These are phyloP conservation scores for Umbilicus rupestris DNA, from an alignment of 164 flowering plant genomes.

Conservation along the genomic window DNA sequence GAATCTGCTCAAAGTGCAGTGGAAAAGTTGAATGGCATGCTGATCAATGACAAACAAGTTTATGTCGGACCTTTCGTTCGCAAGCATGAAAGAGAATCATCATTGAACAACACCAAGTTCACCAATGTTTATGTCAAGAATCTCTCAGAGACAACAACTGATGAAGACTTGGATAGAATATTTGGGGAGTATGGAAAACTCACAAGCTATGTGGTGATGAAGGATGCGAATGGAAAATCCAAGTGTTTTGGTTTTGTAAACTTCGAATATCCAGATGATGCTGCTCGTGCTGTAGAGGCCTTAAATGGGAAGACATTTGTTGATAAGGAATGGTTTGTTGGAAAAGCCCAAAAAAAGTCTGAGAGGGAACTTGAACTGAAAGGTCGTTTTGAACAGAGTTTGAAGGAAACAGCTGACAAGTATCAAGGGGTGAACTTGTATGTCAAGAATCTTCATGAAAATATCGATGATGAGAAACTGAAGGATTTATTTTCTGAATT, in stretches of 20 bases:
- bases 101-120: conserved; percentile 19
- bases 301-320: conserved; percentile 36
- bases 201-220: conserved; percentile 22
- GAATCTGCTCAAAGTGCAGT: conserved; percentile 40
- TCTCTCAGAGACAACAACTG: conserved; percentile 27
- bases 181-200: conserved; percentile 36
- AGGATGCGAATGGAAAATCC: conserved; percentile 9
- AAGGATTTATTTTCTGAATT: conserved; percentile 29
- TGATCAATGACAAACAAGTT: conserved; percentile 42
- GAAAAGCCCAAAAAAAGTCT: conserved; percentile 16
- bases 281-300: conserved; percentile 35
- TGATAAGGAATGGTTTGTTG: conserved; percentile 40
- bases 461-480: conserved; percentile 33
- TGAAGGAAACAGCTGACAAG: conserved; percentile 30
- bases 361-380: conserved; percentile 32
- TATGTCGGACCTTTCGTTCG: conserved; percentile 37
- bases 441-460: conserved; percentile 39
- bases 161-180: conserved; percentile 28
- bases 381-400: conserved; percentile 25
- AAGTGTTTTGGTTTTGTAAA: conserved; percentile 11
- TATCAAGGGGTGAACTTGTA: conserved; percentile 34
- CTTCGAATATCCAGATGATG: conserved; percentile 20
- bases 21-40: conserved; percentile 39
- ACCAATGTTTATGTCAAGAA: conserved; percentile 41
- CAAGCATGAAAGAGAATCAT: conserved; percentile 30